Conservation (phyloP, 805 yeast genomes). For the Saccharomycopsis lassenensis region DNA sequence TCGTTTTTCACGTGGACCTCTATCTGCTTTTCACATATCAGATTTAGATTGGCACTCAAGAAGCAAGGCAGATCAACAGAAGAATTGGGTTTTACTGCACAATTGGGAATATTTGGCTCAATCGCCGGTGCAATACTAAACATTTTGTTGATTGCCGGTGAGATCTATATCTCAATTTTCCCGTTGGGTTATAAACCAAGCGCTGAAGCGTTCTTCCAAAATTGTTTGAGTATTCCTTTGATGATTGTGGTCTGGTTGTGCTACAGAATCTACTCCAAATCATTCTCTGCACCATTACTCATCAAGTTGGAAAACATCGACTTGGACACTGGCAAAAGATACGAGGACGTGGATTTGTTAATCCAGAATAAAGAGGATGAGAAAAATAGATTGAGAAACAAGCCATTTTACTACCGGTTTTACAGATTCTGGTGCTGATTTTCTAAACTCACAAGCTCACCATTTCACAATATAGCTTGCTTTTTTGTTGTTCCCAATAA, state of each 20-base stretch:
- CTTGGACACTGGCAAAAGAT: conserved; percentile 36
- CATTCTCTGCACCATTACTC: conserved; percentile 24
- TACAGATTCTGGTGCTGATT: conserved; percentile 30
- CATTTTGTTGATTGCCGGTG: conserved; percentile 41
- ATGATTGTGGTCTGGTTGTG: conserved; percentile 33
- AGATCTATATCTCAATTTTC: conserved; percentile 54
- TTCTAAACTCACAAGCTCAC: too few relatives aligned
- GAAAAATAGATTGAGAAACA: conserved; percentile 24
- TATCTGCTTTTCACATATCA: conserved; percentile 43
- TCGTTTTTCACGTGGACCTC: conserved; percentile 53
- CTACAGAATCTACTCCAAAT: conserved; percentile 37
- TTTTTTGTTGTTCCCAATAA: too few relatives aligned
- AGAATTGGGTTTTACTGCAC: conserved; percentile 44
- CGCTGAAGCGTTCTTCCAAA: conserved; percentile 36
- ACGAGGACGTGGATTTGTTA: conserved; percentile 24
- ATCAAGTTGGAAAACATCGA: conserved; percentile 32
- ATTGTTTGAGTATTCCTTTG: conserved; percentile 38
- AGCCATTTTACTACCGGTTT: conserved; percentile 25
- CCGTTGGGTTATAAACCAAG: conserved; percentile 35
- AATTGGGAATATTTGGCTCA: conserved; percentile 43
- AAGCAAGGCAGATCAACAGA: conserved; percentile 39
- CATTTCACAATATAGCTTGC: too few relatives aligned
- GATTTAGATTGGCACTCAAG: conserved; percentile 47
- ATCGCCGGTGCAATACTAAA: conserved; percentile 39
- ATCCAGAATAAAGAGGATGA: conserved; percentile 20